Evolutionary conservation across 805 yeast genomes (phyloP).

Genomic region (Hanseniaspora clermontiae): DNA sequence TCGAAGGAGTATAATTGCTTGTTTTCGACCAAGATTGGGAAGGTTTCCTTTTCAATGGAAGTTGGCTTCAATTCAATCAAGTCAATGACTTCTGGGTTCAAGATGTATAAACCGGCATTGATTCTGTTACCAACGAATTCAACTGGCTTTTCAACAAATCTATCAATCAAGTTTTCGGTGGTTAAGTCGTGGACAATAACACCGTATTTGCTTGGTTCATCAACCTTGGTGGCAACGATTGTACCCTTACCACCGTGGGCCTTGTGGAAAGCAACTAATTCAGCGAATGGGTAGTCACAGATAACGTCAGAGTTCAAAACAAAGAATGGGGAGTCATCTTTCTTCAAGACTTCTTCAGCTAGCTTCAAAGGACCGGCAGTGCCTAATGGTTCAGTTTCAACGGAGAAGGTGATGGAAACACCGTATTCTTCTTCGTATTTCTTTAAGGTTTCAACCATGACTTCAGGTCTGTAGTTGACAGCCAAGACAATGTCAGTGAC

Average conservation of each 20-base stretch:
- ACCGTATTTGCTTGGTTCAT: constrained; percentile 99
- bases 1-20: constrained; percentile 87
- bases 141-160: constrained; percentile 98
- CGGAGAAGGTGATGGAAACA: constrained; percentile 88
- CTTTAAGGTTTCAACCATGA: constrained; percentile 89
- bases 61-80: constrained; percentile 96
- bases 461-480: constrained; percentile 98
- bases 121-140: constrained; percentile 99
- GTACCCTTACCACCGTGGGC: constrained; percentile 97
- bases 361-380: constrained; percentile 98
- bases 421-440: constrained; percentile 92
- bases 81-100: constrained; percentile 95
- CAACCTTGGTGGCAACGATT: constrained; percentile 98
- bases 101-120: constrained; percentile 95
- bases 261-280: constrained; percentile 82
- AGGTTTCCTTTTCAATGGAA: constrained; percentile 97
- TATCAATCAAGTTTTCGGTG: constrained; percentile 88
- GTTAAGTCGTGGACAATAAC: constrained; percentile 96
- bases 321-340: constrained; percentile 92
- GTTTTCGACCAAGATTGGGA: constrained; percentile 88
- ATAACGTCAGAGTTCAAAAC: constrained; percentile 97
- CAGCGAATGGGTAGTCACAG: constrained; percentile 95
- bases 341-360: constrained; percentile 84
- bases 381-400: constrained; percentile 98
- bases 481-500: constrained; percentile 97